phyloP scores from a whole-genome alignment of 106 monocot species.

The Acanthochlamys bracteata region DNA sequence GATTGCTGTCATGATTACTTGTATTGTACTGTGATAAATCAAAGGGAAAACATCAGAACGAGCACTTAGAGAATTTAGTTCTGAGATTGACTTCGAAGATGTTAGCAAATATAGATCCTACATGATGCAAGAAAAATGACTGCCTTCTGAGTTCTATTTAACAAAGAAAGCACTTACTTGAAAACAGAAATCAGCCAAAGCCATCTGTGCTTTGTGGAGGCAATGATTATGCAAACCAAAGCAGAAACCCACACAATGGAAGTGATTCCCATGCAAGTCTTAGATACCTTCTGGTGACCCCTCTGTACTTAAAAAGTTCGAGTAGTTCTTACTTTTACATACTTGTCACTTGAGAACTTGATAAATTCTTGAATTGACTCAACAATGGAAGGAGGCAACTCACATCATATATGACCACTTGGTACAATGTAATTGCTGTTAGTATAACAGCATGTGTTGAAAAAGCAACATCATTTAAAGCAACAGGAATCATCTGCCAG shows the following conservation, averaged over 20 bases:
- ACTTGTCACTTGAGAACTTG: background rate
- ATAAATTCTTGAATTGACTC: background rate
- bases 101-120: background rate
- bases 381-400: slow-evolving; percentile 14
- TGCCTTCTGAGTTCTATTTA: background rate
- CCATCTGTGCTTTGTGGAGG: slow-evolving; percentile 78
- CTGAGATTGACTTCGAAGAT: background rate
- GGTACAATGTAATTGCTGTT: slow-evolving; percentile 73
- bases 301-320: slow-evolving; percentile 29
- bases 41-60: background rate
- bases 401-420: slow-evolving; percentile 84
- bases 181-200: slow-evolving; percentile 88
- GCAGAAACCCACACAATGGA: slow-evolving; percentile 51
- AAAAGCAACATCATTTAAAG: slow-evolving; percentile 94
- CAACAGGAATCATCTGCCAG: slow-evolving; percentile 93
- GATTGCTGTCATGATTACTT: slow-evolving; percentile 87
- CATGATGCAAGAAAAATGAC: background rate
- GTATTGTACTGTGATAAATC: slow-evolving; percentile 44
- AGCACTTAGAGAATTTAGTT: background rate
- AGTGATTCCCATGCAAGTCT: slow-evolving; percentile 44
- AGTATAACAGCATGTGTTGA: slow-evolving; percentile 89
- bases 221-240: slow-evolving; percentile 53
- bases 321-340: no score
- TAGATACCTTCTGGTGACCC: slow-evolving; percentile 82
- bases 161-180: slow-evolving; percentile 44